Evolutionary conservation across 2,329 filamentous ascomycete species (phyloP).

Genomic region (Ophiostoma angusticollis): DNA sequence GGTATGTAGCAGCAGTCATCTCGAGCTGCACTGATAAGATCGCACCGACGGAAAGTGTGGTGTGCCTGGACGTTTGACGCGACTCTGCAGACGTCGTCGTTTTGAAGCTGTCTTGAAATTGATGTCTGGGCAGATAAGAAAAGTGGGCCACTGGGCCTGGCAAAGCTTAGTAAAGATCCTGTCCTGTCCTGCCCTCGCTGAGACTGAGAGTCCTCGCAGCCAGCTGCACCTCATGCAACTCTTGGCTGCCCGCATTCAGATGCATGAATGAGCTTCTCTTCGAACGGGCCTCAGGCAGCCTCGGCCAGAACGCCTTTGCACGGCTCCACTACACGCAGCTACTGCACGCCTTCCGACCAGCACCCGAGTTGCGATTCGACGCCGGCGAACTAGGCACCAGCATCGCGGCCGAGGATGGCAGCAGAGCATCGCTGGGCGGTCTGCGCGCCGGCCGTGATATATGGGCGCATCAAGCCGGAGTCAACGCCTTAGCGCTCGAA

Average conservation of each 20-base stretch:
- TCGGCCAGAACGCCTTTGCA: slow-evolving; percentile 51
- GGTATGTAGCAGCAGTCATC: background rate
- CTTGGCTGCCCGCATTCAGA: no score
- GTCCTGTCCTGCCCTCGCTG: no score
- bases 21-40: slow-evolving; percentile 1
- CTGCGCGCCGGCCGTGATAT: slow-evolving; percentile 17
- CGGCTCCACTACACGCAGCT: slow-evolving; percentile 52
- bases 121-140: no score
- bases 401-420: slow-evolving; percentile 15
- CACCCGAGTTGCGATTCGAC: slow-evolving; percentile 56
- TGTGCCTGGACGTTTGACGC: no score
- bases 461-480: slow-evolving; percentile 64
- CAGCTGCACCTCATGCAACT: no score
- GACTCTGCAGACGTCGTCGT: no score
- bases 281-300: slow-evolving; percentile 59
- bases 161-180: no score
- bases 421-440: background rate
- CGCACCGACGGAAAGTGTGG: no score
- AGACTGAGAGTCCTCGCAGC: no score
- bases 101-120: no score
- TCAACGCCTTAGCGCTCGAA: slow-evolving; percentile 69
- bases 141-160: no score
- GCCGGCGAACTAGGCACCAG: slow-evolving; percentile 36
- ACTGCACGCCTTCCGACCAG: slow-evolving; percentile 55
- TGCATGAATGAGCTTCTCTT: slow-evolving; percentile 63